phyloP scores from a whole-genome alignment of 495 filamentous ascomycete genomes.

The Parathielavia appendiculata region DNA sequence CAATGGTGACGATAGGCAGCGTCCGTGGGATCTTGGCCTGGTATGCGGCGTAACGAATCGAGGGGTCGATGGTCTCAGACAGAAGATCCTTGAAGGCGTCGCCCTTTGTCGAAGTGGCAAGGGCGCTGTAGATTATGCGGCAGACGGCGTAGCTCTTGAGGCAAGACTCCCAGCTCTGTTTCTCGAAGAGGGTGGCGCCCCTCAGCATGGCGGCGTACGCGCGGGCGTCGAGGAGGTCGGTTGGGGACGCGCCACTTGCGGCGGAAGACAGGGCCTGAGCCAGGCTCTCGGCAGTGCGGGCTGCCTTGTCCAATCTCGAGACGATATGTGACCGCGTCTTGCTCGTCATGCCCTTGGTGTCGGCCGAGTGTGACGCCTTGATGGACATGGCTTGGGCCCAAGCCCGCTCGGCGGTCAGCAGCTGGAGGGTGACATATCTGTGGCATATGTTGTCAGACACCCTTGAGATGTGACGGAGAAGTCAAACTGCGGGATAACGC shows the following conservation, averaged over 20 bases:
- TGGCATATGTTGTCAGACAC: slow-evolving; percentile 10
- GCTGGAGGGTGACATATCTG: slow-evolving; percentile 73
- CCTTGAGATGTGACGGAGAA: not conserved
- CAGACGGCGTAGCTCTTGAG: slow-evolving; percentile 69
- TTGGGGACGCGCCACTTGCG: slow-evolving; percentile 57
- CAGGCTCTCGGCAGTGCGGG: slow-evolving; percentile 62
- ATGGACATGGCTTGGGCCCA: slow-evolving; percentile 97
- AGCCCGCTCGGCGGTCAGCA: slow-evolving; percentile 83
- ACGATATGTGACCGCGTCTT: slow-evolving; percentile 79
- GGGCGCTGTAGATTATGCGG: slow-evolving; percentile 72
- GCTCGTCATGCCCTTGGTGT: slow-evolving; percentile 70
- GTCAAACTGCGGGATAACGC: slow-evolving; percentile 31
- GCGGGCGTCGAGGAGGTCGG: slow-evolving; percentile 76
- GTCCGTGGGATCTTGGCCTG: slow-evolving; percentile 80
- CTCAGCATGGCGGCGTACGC: slow-evolving; percentile 72
- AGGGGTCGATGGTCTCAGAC: slow-evolving; percentile 81
- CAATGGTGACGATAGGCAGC: slow-evolving; percentile 69
- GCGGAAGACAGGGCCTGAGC: slow-evolving; percentile 55
- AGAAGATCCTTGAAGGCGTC: slow-evolving; percentile 84
- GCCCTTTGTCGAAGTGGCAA: slow-evolving; percentile 52
- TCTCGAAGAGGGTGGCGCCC: slow-evolving; percentile 77
- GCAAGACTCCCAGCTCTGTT: slow-evolving; percentile 77
- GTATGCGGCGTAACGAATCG: slow-evolving; percentile 90
- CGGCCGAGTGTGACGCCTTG: slow-evolving; percentile 76
- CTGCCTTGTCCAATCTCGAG: slow-evolving; percentile 76